Evolutionary conservation across 2,329 filamentous ascomycete genomes (phyloP), one percentile per base, ranked within the genome.

Genomic region (Paracoccidioides lutzii): DNA sequence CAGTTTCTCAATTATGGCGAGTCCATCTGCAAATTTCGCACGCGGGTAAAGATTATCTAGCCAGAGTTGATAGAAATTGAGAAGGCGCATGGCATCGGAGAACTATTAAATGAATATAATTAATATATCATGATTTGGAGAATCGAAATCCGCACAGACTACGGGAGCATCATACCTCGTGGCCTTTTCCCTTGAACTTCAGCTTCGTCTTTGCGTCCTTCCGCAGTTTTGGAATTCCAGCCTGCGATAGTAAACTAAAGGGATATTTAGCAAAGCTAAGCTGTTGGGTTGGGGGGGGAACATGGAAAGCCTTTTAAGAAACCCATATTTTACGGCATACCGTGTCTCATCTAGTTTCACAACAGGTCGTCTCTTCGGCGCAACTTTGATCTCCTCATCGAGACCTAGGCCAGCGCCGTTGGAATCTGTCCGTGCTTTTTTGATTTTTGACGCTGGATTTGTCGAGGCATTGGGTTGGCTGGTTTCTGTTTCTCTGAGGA

Each of bases 31-130:
- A 65, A 98, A 98, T 65, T 90, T 91, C 4, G 91, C 93, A 66
- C 94, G 90, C 10, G 93, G 93, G 66, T 90, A 98, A 10, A 98
- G 77, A 66, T 96, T 90, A 71, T 98, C 91, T 1, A 98, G 85
- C 93, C 93, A 98, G 55, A 95, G 72, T 68, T 97, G 93, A 67
- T 97, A 98, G 67, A 94, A 88, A 30, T 87, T 88, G 50, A 98
- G 78, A 30, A 98, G 78, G 14, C 84, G 82, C 0, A 84, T 81
- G 9, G 90, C 82, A 67, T 98, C 93, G 15, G 86, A 84, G 71
- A 93, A 97, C 84, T 91, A 54, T 1, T 38, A 3, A 15, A 22
- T 41, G 4, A 50, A 40, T 28, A 32, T 15, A 38, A 37, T 38
- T 54, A 7, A 45, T 14, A 46, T 30, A 55, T 41, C 40, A 43